Percentiles rank a stretch among this genome's conserved stretches.
Evolutionary conservation across 495 filamentous ascomycete species (phyloP).

Genomic region (Geopyxis carbonaria): DNA sequence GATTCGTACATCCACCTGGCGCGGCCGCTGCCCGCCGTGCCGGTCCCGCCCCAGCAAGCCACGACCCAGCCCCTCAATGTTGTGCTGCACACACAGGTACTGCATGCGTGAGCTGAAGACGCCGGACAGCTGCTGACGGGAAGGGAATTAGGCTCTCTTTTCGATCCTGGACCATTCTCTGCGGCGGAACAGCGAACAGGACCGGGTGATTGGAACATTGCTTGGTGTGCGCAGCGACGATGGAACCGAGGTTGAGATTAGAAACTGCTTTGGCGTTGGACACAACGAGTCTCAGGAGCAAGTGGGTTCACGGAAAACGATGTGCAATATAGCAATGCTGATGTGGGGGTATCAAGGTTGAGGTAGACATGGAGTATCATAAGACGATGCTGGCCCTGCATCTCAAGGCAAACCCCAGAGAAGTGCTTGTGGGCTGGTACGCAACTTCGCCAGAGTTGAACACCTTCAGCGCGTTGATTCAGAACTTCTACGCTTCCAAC

Average conservation of each 20-base stretch:
- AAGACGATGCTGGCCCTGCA: conserved; percentile 95
- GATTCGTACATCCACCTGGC: conserved; percentile 88
- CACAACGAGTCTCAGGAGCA: conserved; percentile 97
- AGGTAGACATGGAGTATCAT: conserved; percentile 99
- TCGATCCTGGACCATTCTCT: conserved; percentile 93
- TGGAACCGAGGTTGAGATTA: conserved; percentile 86
- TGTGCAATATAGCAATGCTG: background rate
- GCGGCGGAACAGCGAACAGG: conserved; percentile 73
- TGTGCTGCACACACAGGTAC: conserved; percentile 82
- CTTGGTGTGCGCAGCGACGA: conserved; percentile 86
- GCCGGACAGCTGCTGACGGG: conserved; percentile 2
- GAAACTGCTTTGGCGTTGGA: conserved; percentile 88
- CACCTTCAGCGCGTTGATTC: conserved; percentile 93
- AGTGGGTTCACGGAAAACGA: conserved; percentile 10
- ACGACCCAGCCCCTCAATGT: conserved; percentile 81
- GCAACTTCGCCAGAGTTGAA: conserved; percentile 90
- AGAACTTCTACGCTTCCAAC: conserved; percentile 97
- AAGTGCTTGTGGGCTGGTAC: conserved; percentile 94
- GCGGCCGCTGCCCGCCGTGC: conserved; percentile 66
- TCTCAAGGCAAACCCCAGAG: conserved; percentile 81
- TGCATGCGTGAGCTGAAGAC: background rate
- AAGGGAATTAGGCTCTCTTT: conserved; percentile 57
- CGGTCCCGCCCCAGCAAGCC: conserved; percentile 43
- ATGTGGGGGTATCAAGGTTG: conserved; percentile 37
- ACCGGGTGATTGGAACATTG: conserved; percentile 88